These are phyloP conservation scores for Xylaria sp. DNA, from an alignment of 2,329 filamentous ascomycete species.

Conservation along the genomic window DNA sequence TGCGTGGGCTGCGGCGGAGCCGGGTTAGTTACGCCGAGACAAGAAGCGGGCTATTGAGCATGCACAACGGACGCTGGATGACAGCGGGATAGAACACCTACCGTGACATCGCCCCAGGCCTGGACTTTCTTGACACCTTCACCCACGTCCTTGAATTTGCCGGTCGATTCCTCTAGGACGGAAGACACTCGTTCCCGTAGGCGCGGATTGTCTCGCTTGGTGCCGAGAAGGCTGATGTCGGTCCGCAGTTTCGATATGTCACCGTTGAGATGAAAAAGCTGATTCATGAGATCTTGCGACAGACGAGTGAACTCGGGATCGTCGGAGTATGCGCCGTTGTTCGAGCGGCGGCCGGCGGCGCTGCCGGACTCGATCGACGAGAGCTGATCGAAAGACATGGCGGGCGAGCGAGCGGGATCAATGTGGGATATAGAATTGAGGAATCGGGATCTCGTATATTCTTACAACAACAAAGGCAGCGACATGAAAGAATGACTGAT, in stretches of 20 bases:
- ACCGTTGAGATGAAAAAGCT: conserved; percentile 88
- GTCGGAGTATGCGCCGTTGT: conserved; percentile 75
- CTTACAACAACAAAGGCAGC: conserved; percentile 5
- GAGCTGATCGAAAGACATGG: conserved; percentile 92
- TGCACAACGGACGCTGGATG: background rate
- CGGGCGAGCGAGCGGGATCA: conserved; percentile 23
- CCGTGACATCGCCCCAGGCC: conserved; percentile 84
- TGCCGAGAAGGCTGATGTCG: conserved; percentile 87
- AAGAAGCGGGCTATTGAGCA: background rate
- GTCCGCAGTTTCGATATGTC: conserved; percentile 87
- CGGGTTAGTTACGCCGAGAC: conserved; percentile 17
- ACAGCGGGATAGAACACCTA: conserved; percentile 54
- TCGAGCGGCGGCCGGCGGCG: conserved; percentile 67
- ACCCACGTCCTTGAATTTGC: conserved; percentile 89
- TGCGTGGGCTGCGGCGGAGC: conserved; percentile 77
- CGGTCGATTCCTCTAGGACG: conserved; percentile 85
- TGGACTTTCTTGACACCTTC: conserved; percentile 94
- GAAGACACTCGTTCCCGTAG: conserved; percentile 91
- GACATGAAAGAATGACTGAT: conserved; percentile 19
- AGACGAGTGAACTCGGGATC: conserved; percentile 91
- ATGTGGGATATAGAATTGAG: background rate
- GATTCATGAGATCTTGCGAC: conserved; percentile 84
- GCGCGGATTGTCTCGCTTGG: conserved; percentile 88
- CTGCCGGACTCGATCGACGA: conserved; percentile 83
- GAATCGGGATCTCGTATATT: background rate